A percentile compares a stretch with the other conserved stretches of the same genome.
Evolutionary conservation across 345 rosid species (phyloP).

Genomic region (sweet orange (Citrus sinensis)): DNA sequence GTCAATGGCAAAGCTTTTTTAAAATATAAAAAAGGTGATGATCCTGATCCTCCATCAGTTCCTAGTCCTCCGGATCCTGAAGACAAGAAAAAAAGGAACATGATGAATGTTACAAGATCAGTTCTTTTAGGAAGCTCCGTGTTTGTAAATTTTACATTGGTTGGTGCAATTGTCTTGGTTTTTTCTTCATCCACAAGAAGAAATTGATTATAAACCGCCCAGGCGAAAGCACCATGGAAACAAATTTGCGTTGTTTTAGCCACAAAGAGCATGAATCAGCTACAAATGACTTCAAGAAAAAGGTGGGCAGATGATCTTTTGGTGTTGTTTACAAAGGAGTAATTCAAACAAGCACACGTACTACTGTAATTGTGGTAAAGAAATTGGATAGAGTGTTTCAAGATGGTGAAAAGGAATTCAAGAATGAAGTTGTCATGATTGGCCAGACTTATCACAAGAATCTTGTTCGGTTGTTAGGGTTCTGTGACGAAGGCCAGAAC

Average conservation of each 20-base stretch:
- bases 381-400: constrained; percentile 9
- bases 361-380: constrained; percentile 30
- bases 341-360: not conserved
- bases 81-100: not conserved
- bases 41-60: no score
- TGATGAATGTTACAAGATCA: not conserved
- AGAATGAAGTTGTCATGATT: not conserved
- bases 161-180: not conserved
- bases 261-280: constrained; percentile 26
- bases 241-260: constrained; percentile 15
- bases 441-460: constrained; percentile 7
- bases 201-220: not conserved
- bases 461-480: not conserved
- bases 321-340: constrained; percentile 32
- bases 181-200: constrained; percentile 13
- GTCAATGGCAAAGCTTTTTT: not conserved
- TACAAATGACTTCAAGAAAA: constrained; percentile 24
- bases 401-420: not conserved
- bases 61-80: not conserved
- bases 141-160: not conserved
- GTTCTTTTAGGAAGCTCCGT: constrained; percentile 1
- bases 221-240: not conserved
- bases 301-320: constrained; percentile 28
- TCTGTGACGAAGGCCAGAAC: not conserved
- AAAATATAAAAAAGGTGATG: not conserved